Evolutionary conservation across 2,329 filamentous ascomycete genomes (phyloP), one percentile per base, ranked within the genome.

Genomic region (Bipolaris gigantea): DNA sequence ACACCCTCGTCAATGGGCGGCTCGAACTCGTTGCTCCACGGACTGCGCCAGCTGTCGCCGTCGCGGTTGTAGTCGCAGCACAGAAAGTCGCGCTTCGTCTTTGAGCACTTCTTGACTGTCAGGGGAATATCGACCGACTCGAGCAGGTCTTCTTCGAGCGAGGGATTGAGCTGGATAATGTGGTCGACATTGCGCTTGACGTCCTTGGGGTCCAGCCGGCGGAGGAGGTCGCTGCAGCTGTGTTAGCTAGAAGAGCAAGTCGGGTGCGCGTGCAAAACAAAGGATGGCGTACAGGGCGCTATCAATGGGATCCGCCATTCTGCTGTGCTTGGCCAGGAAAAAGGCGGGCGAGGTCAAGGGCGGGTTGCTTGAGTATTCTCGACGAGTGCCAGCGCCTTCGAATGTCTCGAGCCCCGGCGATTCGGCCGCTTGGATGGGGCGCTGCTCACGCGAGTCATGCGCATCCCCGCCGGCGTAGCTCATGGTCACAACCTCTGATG

Each of bases 11-110:
- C 83, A 56, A 96, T 83, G 13, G 92, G 89, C 16, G 93, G 94
- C 74, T 97, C 92, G 76, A 99, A 99, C 77, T 96, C 89, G 79
- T 97, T 97, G 79, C 89, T 94, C 94, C 94, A 99, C n/a, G 94
- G 94, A 62, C 90, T 96, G 59, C 94, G 89, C 83, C 96, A 96
- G 78, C 89, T 95, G 79, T 97, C 93, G 59, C 94, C 94, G 77
- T 99, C 94, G 62, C 94, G 92, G 83, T 99, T 99, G 84, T 99
- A 99, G 83, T 99, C 94, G 82, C 94, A 99, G 70, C 97, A 89
- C 47, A 99, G 86, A 80, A 96, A 99, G 79, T 97, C 94, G 65
- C 93, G 89, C 67, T 92, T 91, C 30, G 90, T 89, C 77, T 92
- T 89, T 66, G 86, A 85, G 82, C 94, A 97, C 63, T 90, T 89